Evolutionary conservation across 2,329 filamentous ascomycete species (phyloP), one percentile per base, ranked within the genome.

Genomic region (Fusarium musae): DNA sequence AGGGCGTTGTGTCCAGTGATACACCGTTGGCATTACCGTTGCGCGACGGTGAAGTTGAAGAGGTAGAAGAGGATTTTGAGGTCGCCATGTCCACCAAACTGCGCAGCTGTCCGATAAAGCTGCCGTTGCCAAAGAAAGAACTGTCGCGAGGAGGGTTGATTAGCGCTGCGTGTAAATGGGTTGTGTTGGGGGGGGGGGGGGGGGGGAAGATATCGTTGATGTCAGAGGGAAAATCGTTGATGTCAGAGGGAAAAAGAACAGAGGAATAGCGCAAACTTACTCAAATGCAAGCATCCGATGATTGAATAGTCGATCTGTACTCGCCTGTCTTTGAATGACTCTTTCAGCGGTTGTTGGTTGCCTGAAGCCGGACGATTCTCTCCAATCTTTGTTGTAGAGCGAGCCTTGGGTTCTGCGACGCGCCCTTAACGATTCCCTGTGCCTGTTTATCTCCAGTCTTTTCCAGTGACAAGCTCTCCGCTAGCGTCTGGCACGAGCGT

Each of bases 41-140:
- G 28, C 68, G 58, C 57, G 63, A 60, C 72, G 63, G 61, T 54
- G 49, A 58, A 37, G 32, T 72, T 63, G 30, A 59, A 37, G 49
- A 46, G n/a, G 42, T 46, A 40, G 72, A 59, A 9, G 72, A 56
- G 9, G 70, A 54, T 56, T 66, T 67, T 23, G 73, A 74, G n/a
- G 75, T 67, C 49, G 77, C 66, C 78, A 78, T 79, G 59, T 78
- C 73, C 67, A 79, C 64, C 70, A 81, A 63, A 64, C 69, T 74
- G 68, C 78, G 77, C 77, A 81, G 67, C 65, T 80, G 77, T 69
- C 74, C 66, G 59, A 78, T 66, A 59, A 81, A 72, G 75, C 75
- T 77, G 71, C 69, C 72, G 59, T 72, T 73, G 40, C 72, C 67
- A 52, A 79, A 80, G 49, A 80, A 53, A 47, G 69, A 75, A 66